Base-by-base conservation (phyloP, 805 yeast species). In the Isabelozyma rhagii region DNA sequence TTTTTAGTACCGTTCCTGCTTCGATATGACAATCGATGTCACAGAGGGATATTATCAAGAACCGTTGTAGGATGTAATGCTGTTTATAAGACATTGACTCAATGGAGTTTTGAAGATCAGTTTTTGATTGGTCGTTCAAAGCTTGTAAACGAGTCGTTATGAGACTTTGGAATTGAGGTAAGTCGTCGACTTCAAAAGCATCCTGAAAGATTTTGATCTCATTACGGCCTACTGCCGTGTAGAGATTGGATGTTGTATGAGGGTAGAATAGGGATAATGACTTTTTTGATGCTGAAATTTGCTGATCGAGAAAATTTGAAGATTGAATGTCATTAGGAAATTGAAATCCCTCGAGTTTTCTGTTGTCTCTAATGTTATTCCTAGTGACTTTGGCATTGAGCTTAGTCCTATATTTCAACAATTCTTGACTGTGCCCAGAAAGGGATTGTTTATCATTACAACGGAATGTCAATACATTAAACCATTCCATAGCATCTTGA, bases 81-180 rank as follows among this genome's bases (percentile, higher is more conserved):
- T 31, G 10, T 31, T 31, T 9, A 13, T 31, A 3, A 4, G 36
- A 31, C 9, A 31, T 31, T 9, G 36, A 31, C 36, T 31, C 36
- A 31, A 31, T 31, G 36, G 36, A 31, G 36, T 8, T 31, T 31
- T 31, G 36, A 31, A 43, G 18, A 25, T 29, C 8, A 45, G 45
- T 5, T 55, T 50, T 27, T 60, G 54, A 15, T 63, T 48, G 14
- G 58, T 51, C 14, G 48, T 39, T 45, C 39, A 31, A 10, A 8
- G n/a, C n/a, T 31, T 31, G 36, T 9, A 31, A 13, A 31, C n/a
- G 36, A 8, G 36, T 6, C 2, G 36, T 31, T 31, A 31, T 9
- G 8, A 69, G 50, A 3, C 28, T 41, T 11, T 53, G 47, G 52
- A 72, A 73, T 6, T 50, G 39, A 0, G 78, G 77, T 18, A 73